Percentiles rank a stretch among this genome's conserved stretches.
These are phyloP conservation scores for Suillus bovinus DNA, from an alignment of 768 basidiomycete genomes.

Conservation along the genomic window DNA sequence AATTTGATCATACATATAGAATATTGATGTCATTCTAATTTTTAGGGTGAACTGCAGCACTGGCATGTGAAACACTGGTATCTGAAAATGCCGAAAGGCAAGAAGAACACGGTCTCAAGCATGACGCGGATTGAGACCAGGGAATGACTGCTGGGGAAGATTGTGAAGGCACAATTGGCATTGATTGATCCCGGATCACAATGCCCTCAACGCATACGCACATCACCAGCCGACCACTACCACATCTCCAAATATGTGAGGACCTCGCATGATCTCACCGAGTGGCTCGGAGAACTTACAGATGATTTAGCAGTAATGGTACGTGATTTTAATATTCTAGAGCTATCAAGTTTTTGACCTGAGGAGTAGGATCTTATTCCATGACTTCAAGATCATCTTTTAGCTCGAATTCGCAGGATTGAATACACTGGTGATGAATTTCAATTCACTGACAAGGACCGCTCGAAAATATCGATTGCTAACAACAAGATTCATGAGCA, in stretches of 20 bases:
- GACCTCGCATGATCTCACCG: slow-evolving; percentile 15
- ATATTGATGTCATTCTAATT: too few species aligned
- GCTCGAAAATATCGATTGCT: slow-evolving; percentile 21
- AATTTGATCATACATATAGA: too few species aligned
- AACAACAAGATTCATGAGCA: slow-evolving; percentile 36
- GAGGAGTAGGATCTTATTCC: slow-evolving; percentile 36
- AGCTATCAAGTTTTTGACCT: slow-evolving; percentile 17
- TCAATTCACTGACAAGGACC: slow-evolving; percentile 25
- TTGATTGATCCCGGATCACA: neutral
- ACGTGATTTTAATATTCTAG: neutral
- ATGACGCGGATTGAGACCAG: too few species aligned
- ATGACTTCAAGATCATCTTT: slow-evolving; percentile 9
- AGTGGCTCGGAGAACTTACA: slow-evolving; percentile 3
- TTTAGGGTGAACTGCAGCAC: slow-evolving; percentile 14
- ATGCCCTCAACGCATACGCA: slow-evolving; percentile 16
- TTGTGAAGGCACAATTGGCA: slow-evolving; percentile 4
- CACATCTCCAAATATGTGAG: slow-evolving; percentile 22
- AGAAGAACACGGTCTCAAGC: slow-evolving; percentile 19
- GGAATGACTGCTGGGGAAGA: slow-evolving; percentile 18
- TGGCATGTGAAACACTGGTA: slow-evolving; percentile 38
- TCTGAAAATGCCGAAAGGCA: slow-evolving; percentile 34
- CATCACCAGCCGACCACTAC: slow-evolving; percentile 26
- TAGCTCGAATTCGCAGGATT: neutral
- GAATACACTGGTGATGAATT: slow-evolving; percentile 17
- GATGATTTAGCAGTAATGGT: slow-evolving; percentile 30